A percentile compares a stretch with the other conserved stretches of the same genome.
Evolutionary conservation across 495 filamentous ascomycete genomes (phyloP).

Genomic region (Antarctomyces pellizariae): DNA sequence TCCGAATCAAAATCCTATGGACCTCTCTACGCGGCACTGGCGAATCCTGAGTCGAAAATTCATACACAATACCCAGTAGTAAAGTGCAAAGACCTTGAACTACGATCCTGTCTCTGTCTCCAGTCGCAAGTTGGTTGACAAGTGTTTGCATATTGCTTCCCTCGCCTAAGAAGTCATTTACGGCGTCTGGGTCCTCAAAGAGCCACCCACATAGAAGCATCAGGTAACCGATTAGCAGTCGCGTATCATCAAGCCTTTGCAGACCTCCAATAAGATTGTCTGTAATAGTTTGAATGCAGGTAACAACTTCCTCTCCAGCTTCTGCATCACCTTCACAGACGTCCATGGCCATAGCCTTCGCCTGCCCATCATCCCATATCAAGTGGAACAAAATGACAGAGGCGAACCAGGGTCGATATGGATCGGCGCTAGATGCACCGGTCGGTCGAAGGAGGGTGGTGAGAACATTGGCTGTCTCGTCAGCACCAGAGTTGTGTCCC

Average conservation of each 20-base stretch:
- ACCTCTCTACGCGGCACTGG: slow-evolving; percentile 67
- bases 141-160: slow-evolving; percentile 79
- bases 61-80: slow-evolving; percentile 74
- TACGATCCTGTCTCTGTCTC: slow-evolving; percentile 31
- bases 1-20: slow-evolving; percentile 53
- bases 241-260: slow-evolving; percentile 53
- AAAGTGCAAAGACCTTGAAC: slow-evolving; percentile 65
- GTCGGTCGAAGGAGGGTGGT: slow-evolving; percentile 48
- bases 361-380: slow-evolving; percentile 57
- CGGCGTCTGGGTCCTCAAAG: slow-evolving; percentile 75
- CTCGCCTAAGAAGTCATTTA: slow-evolving; percentile 87
- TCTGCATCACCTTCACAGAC: slow-evolving; percentile 79
- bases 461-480: slow-evolving; percentile 78
- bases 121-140: slow-evolving; percentile 38
- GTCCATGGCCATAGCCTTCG: slow-evolving; percentile 55
- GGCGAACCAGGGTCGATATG: slow-evolving; percentile 82
- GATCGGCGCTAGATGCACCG: slow-evolving; percentile 41
- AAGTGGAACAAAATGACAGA: slow-evolving; percentile 75
- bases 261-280: slow-evolving; percentile 57
- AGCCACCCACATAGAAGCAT: slow-evolving; percentile 88
- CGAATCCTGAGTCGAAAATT: slow-evolving; percentile 94
- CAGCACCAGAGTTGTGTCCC: slow-evolving; percentile 52
- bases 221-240: slow-evolving; percentile 65
- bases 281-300: slow-evolving; percentile 70
- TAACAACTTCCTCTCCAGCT: slow-evolving; percentile 84